These are phyloP conservation scores for Camellia japonica DNA, from an alignment of 148 eudicot genomes.

Conservation along the genomic window DNA sequence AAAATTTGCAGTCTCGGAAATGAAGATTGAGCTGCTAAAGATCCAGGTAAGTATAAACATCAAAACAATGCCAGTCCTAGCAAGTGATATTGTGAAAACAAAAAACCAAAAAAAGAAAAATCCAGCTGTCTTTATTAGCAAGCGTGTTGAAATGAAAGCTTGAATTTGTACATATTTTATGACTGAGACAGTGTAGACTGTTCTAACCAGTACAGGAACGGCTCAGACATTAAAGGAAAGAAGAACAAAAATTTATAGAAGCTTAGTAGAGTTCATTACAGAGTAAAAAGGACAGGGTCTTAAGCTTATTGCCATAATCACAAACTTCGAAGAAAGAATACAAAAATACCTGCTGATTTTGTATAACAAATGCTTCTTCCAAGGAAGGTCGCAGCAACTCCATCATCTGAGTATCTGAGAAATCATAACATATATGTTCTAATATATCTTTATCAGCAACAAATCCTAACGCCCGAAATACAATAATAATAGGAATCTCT, in stretches of 20 bases:
- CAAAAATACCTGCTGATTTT: slow-evolving; percentile 68
- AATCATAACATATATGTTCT: slow-evolving; percentile 96
- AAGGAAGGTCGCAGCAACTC: slow-evolving; percentile 93
- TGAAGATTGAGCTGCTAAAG: background rate
- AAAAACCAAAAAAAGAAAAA: background rate
- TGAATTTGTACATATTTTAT: background rate
- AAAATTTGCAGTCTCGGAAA: background rate
- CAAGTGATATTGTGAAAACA: background rate
- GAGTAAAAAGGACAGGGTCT: background rate
- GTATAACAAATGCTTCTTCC: slow-evolving; percentile 99
- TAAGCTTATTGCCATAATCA: background rate
- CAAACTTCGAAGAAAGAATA: background rate
- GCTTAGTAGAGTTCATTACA: background rate
- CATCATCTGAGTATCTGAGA: slow-evolving; percentile 95
- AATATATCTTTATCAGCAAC: slow-evolving; percentile 97
- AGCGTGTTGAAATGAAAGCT: background rate
- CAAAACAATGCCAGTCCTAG: background rate
- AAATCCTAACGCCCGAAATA: slow-evolving; percentile 93
- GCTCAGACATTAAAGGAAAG: background rate
- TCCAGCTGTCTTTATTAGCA: background rate
- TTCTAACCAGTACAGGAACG: too few relatives aligned
- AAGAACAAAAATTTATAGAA: slow-evolving; percentile 1
- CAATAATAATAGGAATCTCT: slow-evolving; percentile 91
- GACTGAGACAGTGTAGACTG: background rate
- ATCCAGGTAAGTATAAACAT: background rate